Conservation (phyloP, 2,329 filamentous ascomycete species). For the Trichoderma oligosporum region DNA sequence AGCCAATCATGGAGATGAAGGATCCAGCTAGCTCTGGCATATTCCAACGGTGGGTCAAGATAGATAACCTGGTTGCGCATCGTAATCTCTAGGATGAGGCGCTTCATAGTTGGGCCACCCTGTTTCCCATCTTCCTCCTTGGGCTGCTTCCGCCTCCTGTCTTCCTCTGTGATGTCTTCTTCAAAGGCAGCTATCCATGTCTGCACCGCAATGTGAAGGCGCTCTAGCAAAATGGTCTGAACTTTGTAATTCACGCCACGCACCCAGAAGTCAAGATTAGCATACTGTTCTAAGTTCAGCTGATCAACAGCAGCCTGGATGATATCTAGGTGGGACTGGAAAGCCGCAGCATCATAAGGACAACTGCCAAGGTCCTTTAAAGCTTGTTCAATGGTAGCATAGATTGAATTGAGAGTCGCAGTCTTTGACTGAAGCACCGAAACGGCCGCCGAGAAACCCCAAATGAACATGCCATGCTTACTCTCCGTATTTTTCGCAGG, state of each 20-base stretch:
- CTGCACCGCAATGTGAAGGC: constrained; percentile 77
- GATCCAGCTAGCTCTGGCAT: constrained; percentile 89
- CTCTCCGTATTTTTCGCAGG: constrained; percentile 65
- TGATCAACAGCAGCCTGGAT: constrained; percentile 94
- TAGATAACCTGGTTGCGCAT: constrained; percentile 99
- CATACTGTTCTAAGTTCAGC: constrained; percentile 91
- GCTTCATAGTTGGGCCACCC: constrained; percentile 63
- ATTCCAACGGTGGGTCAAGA: constrained; percentile 88
- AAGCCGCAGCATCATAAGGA: constrained; percentile 73
- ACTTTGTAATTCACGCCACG: constrained; percentile 80
- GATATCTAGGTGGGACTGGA: constrained; percentile 74
- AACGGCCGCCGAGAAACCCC: constrained; percentile 84
- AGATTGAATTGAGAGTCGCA: constrained; percentile 69
- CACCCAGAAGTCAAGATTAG: constrained; percentile 90
- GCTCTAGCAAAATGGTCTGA: constrained; percentile 72
- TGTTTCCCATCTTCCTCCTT: constrained; percentile 45
- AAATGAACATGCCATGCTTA: constrained; percentile 94
- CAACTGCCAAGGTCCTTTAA: constrained; percentile 80
- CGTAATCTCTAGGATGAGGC: constrained; percentile 83
- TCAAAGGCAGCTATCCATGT: constrained; percentile 87
- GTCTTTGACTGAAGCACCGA: constrained; percentile 88
- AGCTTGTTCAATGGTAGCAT: constrained; percentile 76
- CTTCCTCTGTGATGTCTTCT: constrained; percentile 53
- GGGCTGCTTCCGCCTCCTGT: constrained; percentile 49
- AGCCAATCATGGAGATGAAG: constrained; percentile 91